Base-by-base conservation (phyloP, 305 asterid species). In the Rubia peregrina region DNA sequence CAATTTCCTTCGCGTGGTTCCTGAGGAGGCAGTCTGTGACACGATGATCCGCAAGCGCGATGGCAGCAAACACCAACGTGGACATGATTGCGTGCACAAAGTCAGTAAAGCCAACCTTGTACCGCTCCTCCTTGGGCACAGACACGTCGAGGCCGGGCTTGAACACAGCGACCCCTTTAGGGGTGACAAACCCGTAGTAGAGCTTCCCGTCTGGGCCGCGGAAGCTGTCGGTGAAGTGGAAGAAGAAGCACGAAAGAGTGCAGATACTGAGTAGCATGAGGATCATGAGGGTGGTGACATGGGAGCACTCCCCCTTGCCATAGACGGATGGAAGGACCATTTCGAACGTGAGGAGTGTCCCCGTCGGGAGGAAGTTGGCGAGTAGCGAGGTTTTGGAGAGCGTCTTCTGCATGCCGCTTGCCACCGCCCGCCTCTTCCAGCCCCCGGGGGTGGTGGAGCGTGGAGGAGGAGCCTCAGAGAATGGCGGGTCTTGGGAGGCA, bases 311-410 rank as follows among this genome's bases (percentile, higher is more conserved):
- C 9, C 96, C 96, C 68, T 70, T 78, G 65, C 83, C 80, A 80
- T 88, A 88, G 21, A 91, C 78, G 0, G 97, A 88, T 0, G 97
- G 98, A 48, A 93, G 95, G 70, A 93, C 89, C 97, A 85, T 93
- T 69, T 91, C 98, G 73, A 93, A 93, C n/a, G 97, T 88, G 63
- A 90, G 88, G 17, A 93, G 95, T n/a, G 98, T 93, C 26, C 98
- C 97, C 3, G 97, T 93, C 4, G 98, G 98, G 60, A 93, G 89
- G 75, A 93, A 93, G 80, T 93, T 90, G 41, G 87, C 90, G 1
- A 93, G 96, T 70, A 93, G 70, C 0, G 97, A 89, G 8, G 97
- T 89, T 71, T 93, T 89, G 1, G 96, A 89, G 30, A 93, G 88
- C 0, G 97, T 93, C 30, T 91, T 89, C 62, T 93, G 98, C 24